Conservation (phyloP, 1,139 yeast genomes). For the Casaregolazyma suthepensis region DNA sequence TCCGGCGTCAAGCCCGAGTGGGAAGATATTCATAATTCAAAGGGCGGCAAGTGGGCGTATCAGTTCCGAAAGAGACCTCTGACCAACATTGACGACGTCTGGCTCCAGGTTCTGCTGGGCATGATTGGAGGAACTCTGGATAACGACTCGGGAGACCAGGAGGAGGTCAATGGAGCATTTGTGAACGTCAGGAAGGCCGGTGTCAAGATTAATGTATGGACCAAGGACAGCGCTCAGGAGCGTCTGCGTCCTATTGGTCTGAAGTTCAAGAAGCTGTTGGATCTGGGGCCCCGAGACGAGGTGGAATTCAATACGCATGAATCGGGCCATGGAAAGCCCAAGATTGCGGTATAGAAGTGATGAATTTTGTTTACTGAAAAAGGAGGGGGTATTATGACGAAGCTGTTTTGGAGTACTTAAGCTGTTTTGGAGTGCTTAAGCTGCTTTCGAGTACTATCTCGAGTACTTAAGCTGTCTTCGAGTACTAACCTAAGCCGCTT, state of each 20-base stretch:
- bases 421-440: too few relatives aligned
- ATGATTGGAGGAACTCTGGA: constrained; percentile 96
- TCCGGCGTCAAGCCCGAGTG: constrained; percentile 96
- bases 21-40: constrained; percentile 85
- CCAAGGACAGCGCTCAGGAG: constrained; percentile 64
- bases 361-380: not conserved
- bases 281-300: constrained; percentile 59
- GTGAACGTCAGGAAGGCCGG: constrained; percentile 80
- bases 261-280: constrained; percentile 68
- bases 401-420: not conserved
- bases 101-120: constrained; percentile 87
- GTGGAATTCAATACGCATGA: constrained; percentile 64
- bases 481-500: too few relatives aligned
- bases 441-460: not conserved
- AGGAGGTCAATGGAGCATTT: constrained; percentile 93
- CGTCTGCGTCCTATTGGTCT: constrained; percentile 56
- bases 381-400: not conserved
- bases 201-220: constrained; percentile 89
- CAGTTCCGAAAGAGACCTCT: constrained; percentile 49
- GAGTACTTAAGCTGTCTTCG: not conserved
- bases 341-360: constrained; percentile 17
- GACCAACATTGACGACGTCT: constrained; percentile 73
- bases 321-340: constrained; percentile 16
- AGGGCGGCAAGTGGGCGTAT: constrained; percentile 95
- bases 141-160: constrained; percentile 45